Conservation (phyloP, 139 green algal genomes). For the Choricystis sp. region DNA sequence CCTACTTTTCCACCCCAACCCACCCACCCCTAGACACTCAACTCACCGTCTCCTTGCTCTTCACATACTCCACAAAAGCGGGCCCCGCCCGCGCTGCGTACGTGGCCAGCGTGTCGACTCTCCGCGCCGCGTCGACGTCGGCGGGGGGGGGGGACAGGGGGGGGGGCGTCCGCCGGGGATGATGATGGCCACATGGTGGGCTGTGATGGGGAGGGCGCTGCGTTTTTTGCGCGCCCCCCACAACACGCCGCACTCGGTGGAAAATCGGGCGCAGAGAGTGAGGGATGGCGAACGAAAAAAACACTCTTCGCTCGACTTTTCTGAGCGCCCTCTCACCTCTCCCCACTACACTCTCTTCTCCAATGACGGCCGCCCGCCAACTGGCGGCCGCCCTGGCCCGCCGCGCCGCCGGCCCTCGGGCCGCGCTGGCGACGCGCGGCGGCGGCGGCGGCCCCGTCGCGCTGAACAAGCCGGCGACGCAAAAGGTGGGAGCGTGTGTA, state of each 20-base stretch:
- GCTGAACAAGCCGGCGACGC: not conserved
- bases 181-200: no score
- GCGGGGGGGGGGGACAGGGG: no score
- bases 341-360: not conserved
- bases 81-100: no score
- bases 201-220: no score
- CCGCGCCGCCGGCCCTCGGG: no score
- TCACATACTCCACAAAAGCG: not conserved
- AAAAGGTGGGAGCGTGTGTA: not conserved
- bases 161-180: no score
- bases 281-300: not conserved
- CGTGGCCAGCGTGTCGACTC: not conserved
- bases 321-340: not conserved
- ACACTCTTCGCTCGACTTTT: no score
- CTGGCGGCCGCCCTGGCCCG: not conserved
- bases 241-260: no score
- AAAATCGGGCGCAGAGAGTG: no score
- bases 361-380: not conserved
- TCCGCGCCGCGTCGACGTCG: no score
- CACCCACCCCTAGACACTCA: no score
- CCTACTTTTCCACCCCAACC: not conserved
- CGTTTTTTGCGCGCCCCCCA: no score
- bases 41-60: not conserved
- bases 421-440: not conserved
- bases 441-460: not conserved